Conservation (phyloP, 140 eudicot species). For the Ambrosia hybrid region DNA sequence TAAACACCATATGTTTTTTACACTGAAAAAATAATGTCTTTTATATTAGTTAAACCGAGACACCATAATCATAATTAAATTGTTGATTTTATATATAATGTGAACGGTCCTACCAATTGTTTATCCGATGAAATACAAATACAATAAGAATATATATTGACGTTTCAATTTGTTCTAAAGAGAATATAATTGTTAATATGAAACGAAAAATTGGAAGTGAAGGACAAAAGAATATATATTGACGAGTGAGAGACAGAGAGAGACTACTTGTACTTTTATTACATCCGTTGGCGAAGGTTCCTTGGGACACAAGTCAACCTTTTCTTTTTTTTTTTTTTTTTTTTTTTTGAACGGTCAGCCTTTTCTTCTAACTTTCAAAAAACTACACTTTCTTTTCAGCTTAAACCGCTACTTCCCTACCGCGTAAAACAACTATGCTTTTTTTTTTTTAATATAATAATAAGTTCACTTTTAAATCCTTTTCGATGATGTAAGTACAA, state of each 20-base stretch:
- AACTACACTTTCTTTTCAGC: not conserved
- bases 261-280: too few species aligned
- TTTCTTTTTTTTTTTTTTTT: not conserved
- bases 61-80: too few species aligned
- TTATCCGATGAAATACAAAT: too few species aligned
- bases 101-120: too few species aligned
- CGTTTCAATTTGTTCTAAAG: not conserved
- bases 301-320: conserved; percentile 8
- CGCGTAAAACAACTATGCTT: not conserved
- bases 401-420: not conserved
- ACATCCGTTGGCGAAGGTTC: conserved; percentile 20
- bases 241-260: conserved; percentile 15
- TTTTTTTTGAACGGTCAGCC: not conserved
- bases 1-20: too few species aligned
- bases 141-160: not conserved
- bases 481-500: not conserved
- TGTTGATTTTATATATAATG: too few species aligned
- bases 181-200: not conserved
- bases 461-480: not conserved
- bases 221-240: conserved; percentile 9
- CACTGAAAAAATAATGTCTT: too few species aligned
- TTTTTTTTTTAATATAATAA: not conserved
- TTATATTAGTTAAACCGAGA: too few species aligned
- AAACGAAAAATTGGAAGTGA: not conserved
- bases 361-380: not conserved